phyloP scores from a whole-genome alignment of 192 early-diverging fungal genomes.

The Funneliformis geosporum region DNA sequence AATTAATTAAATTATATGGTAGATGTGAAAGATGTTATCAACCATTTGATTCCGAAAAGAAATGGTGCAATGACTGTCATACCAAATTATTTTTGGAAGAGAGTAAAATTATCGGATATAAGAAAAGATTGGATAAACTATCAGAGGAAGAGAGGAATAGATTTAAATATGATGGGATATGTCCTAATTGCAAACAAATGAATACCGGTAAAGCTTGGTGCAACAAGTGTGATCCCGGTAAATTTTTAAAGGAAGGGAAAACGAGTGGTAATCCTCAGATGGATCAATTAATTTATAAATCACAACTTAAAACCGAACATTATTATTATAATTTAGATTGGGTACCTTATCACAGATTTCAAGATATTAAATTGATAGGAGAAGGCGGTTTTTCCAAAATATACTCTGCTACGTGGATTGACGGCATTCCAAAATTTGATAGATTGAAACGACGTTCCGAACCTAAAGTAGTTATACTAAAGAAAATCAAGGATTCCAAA shows the following conservation, averaged over 20 bases:
- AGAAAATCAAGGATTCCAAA: neutral
- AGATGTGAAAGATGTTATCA: too few species aligned
- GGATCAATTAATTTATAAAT: too few species aligned
- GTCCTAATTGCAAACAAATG: neutral
- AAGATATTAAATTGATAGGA: neutral
- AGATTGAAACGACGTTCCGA: neutral
- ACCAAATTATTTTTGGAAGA: too few species aligned
- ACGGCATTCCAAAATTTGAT: neutral
- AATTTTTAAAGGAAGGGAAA: neutral
- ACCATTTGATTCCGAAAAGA: too few species aligned
- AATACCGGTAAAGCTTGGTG: neutral
- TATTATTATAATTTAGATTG: slow-evolving; percentile 15
- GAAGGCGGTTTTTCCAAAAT: slow-evolving; percentile 3
- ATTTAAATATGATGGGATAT: neutral
- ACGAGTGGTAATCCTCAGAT: neutral
- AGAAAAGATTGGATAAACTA: too few species aligned
- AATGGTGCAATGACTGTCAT: too few species aligned
- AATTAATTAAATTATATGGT: too few species aligned
- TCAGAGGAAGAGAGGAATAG: too few species aligned
- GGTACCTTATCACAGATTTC: neutral
- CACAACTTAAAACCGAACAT: neutral
- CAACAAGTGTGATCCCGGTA: neutral
- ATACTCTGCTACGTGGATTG: neutral
- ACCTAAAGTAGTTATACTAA: neutral
- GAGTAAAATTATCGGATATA: too few species aligned